Evolutionary conservation across 2,329 filamentous ascomycete species (phyloP), one percentile per base, ranked within the genome.

Genomic region (Ophioceras dolichostomum): DNA sequence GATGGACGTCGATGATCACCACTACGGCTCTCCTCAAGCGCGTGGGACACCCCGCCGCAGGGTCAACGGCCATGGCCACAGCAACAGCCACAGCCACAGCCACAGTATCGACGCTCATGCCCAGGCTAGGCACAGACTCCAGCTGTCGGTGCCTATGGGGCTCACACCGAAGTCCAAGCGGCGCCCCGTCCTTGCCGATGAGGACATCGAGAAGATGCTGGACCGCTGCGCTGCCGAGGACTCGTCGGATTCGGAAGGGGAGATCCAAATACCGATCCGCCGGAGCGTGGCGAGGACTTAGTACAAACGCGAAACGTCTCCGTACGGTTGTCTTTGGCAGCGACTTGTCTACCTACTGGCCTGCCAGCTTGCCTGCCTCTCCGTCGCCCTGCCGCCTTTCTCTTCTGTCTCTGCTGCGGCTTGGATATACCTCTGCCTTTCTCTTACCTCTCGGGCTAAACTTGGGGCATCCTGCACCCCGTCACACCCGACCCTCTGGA

Each of bases 141-240:
- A 55, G 2, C 49, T 76, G 8, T 68, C 69, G 3, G 52, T 73
- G 16, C 66, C 72, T 1, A 61, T 61, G 5, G 70, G 68, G 1
- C 54, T 75, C 6, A 60, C 62, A 5, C 56, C 52, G 16, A 46
- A 54, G 7, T 51, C 54, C 5, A 56, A 61, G 47, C 49, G 62
- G 40, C 51, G 65, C 46, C 51, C 59, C n/a, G 51, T 56, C 4
- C 45, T 76, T 28, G 59, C 59, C 2, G 70, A 74, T 27, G 69
- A 70, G 30, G 71, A 76, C 28, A 72, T 76, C 39, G 71, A 76
- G 40, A 60, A 64, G 27, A 73, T 76, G 67, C 55, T 76, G 29
- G 71, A 76, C 39, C 61, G 61, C 26, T 68, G 62, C 3, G 65
- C 61, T 3, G 60, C 65, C 18, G 60, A 57, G n/a, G 67, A 67